Base-by-base conservation (phyloP, 169 alveolate genomes). In the Eimeria maxima region DNA sequence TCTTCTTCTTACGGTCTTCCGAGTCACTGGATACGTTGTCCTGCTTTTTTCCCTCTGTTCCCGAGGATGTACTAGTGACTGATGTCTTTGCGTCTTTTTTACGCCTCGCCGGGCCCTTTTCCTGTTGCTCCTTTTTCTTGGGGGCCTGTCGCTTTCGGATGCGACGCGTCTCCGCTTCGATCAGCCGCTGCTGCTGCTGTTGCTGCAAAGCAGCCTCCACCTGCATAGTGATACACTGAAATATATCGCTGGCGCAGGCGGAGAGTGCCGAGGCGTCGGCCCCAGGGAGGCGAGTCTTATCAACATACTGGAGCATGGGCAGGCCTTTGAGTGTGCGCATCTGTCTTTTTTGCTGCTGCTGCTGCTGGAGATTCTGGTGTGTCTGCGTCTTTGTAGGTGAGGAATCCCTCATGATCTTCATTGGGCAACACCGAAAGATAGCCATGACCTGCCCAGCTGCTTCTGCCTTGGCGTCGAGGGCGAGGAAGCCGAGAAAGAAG, bases 391-490 rank as follows among this genome's bases (percentile, higher is more conserved):
- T 71, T 1, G 55, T n/a, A 20, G 38, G 69, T 38, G 95, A 27
- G 22, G 95, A 65, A n/a, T 89, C 95, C 78, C 42, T 47, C 95
- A 86, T 38, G 45, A 63, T 55, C 67, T 42, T 50, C 93, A 86
- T 86, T 55, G 89, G 90, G 89, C 55, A 50, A 13, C 88, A 73
- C 44, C 74, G 29, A 27, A 73, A 73, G 76, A 90, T 55, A 10
- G 47, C 89, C 76, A 53, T 69, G 14, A 69, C 95, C 44, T n/a
- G 50, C 24, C 71, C 73, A 45, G 84, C 87, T n/a, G 95, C 95
- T 42, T 97, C 98, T 53, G 95, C 96, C 83, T 96, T 91, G 4
- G 98, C 98, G 94, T 97, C 98, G 5, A 98, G 95, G 53, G 98
- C 97, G 53, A 98, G 97, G 69, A 96, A 95, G 38, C 98, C 98